Base-by-base conservation (phyloP, 352 stramenopile genomes). In the Phytophthora quininea region DNA sequence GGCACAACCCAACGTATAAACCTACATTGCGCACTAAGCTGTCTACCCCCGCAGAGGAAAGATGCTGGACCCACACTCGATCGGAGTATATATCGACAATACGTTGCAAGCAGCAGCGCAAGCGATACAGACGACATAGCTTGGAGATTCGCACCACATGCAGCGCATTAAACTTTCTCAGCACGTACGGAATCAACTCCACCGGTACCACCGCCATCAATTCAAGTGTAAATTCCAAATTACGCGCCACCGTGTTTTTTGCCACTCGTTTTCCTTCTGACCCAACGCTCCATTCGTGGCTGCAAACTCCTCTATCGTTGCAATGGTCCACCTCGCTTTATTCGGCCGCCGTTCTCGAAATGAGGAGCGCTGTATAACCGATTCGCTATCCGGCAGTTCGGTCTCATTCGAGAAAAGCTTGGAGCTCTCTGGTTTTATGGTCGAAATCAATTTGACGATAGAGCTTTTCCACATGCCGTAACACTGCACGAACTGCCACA, bases 91-190 rank as follows among this genome's bases (percentile, higher is more conserved):
- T 79, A 3, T 76, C 75, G 0, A 63, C 57, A 35, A 92, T 62
- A 0, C 78, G 78, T 10, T 69, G 54, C 4, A 91, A 31, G 19
- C 66, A 82, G 3, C 67, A 46, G 3, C n/a, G 45, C 2, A 92
- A 19, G 27, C 77, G 81, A 47, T 86, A 84, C 3, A 84, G 47
- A 0, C 84, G 79, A 27, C 76, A 77, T 5, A 94, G 64, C 37
- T 94, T 94, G 7, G 77, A 75, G 19, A 89, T 4, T 7, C 86
- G 82, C 2, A 86, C 67, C 1, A 92, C 30, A 35, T 94, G 86
- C 0, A 92, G 57, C 29, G 64, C 54, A 40, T 92, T 92, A 48
- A 77, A 84, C 19, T 67, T 57, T 0, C 58, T 37, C 4, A 69
- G 57, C 14, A 62, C 54, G 2, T 83, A 24, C 7, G 59, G 73